Evolutionary conservation across 2,329 filamentous ascomycete species (phyloP).

Genomic region (Cladosporium sp.): DNA sequence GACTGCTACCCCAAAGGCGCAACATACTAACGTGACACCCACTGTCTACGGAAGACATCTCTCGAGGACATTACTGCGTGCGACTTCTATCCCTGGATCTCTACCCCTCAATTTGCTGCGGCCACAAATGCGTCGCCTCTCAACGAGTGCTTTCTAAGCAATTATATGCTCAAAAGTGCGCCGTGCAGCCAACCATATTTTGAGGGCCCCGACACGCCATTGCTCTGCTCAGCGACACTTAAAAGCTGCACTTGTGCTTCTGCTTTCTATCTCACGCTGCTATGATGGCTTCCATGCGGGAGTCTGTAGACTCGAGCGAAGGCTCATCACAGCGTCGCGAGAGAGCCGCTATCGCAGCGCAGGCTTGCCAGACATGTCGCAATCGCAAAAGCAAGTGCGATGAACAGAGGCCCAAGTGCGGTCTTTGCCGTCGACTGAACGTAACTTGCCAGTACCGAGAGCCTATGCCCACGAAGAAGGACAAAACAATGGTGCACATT

Average conservation of each 20-base stretch:
- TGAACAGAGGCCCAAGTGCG: constrained; percentile 63
- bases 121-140: background rate
- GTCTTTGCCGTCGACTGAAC: constrained; percentile 59
- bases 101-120: background rate
- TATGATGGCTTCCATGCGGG: background rate
- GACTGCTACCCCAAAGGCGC: background rate
- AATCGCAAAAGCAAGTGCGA: constrained; percentile 64
- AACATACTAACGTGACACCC: background rate
- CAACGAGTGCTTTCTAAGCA: background rate
- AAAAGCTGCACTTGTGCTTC: background rate
- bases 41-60: background rate
- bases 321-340: constrained; percentile 20
- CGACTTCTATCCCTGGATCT: background rate
- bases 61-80: background rate
- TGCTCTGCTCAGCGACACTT: background rate
- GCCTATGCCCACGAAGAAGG: constrained; percentile 65
- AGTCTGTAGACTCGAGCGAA: constrained; percentile 19
- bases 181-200: background rate
- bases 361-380: constrained; percentile 21
- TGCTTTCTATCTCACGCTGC: background rate
- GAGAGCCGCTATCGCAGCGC: constrained; percentile 18
- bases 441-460: constrained; percentile 63
- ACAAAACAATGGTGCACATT: constrained; percentile 64
- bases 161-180: background rate
- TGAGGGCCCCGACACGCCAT: background rate